A percentile compares a stretch with the other conserved stretches of the same genome.
These are phyloP conservation scores for Cytospora schulzeri DNA, from an alignment of 2,329 filamentous ascomycete species.

Conservation along the genomic window DNA sequence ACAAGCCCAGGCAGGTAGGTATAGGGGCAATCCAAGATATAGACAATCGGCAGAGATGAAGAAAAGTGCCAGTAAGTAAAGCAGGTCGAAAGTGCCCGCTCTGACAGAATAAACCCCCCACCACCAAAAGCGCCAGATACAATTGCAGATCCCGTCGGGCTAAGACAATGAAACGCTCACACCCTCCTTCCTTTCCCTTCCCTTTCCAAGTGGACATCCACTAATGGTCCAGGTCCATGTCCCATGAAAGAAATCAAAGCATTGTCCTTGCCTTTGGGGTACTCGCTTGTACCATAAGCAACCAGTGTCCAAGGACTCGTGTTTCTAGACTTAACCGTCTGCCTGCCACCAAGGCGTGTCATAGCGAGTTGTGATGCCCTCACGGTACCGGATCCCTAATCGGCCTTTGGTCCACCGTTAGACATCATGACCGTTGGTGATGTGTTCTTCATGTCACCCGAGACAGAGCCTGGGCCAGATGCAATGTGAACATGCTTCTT, in stretches of 20 bases:
- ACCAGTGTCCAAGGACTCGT: background rate
- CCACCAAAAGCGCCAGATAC: background rate
- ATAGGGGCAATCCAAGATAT: conserved; percentile 15
- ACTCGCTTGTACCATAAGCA: background rate
- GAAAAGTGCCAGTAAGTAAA: background rate
- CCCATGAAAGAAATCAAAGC: background rate
- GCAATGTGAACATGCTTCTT: conserved; percentile 54
- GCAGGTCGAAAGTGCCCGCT: background rate
- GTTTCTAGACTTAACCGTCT: background rate
- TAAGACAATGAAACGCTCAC: background rate
- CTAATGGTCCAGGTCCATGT: background rate
- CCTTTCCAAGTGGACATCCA: background rate
- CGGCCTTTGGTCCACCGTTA: conserved; percentile 25
- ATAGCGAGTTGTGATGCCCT: background rate
- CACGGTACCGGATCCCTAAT: conserved; percentile 1
- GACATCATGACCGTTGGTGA: conserved; percentile 43
- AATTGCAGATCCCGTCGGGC: background rate
- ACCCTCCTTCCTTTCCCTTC: background rate
- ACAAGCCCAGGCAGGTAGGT: conserved; percentile 19
- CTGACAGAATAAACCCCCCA: background rate
- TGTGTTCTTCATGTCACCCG: conserved; percentile 56
- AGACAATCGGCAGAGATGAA: background rate
- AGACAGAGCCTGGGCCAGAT: conserved; percentile 45
- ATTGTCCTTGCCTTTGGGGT: background rate
- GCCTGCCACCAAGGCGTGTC: background rate